phyloP scores from a whole-genome alignment of 1,284 basidiomycete genomes.

The Somion occarium region DNA sequence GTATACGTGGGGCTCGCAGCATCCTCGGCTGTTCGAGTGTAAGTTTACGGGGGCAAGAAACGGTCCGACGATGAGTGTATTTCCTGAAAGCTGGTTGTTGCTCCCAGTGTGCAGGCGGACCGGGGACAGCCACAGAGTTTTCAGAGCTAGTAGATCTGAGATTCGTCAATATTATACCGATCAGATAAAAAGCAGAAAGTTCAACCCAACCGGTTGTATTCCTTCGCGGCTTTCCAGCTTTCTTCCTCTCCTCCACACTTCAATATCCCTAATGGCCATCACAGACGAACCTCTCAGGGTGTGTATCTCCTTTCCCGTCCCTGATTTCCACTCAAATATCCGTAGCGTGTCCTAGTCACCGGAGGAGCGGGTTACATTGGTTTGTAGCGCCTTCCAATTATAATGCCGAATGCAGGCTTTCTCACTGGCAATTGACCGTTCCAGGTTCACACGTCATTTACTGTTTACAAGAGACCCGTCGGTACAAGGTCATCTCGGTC shows the following conservation, averaged over 20 bases:
- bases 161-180: not conserved
- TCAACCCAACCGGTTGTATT: not conserved
- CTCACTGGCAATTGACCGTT: not conserved
- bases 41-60: not conserved
- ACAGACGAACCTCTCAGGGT: conserved; percentile 6
- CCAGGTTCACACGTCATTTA: conserved; percentile 90
- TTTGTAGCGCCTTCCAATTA: conserved; percentile 26
- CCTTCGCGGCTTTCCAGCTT: not conserved
- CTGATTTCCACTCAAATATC: not conserved
- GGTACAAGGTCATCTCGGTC: conserved; percentile 89
- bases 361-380: conserved; percentile 86
- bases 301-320: not conserved
- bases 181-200: not conserved
- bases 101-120: not conserved
- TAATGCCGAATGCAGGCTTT: not conserved
- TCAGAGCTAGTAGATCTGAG: not conserved
- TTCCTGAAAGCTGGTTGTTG: not conserved
- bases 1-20: not conserved
- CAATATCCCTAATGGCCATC: not conserved
- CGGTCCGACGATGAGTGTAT: not conserved
- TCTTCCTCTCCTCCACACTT: not conserved
- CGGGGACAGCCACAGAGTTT: not conserved
- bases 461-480: conserved; percentile 78
- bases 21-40: not conserved
- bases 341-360: conserved; percentile 70